A percentile compares a stretch with the other conserved stretches of the same genome.
phyloP scores from a whole-genome alignment of 148 eudicot species.

The Rhododendron ovatum region DNA sequence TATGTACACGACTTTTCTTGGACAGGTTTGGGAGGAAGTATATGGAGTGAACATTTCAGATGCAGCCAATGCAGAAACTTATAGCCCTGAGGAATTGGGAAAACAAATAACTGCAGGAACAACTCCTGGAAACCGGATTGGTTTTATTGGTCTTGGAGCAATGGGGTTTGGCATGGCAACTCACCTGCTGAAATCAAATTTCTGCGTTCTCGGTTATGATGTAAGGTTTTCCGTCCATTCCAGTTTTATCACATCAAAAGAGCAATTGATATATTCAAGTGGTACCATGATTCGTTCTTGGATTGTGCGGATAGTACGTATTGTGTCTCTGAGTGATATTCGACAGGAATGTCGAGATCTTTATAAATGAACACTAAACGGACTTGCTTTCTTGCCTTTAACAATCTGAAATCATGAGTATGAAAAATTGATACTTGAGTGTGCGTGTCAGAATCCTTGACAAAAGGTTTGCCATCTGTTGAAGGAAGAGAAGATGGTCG shows the following conservation, averaged over 20 bases:
- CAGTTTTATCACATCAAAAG: background rate
- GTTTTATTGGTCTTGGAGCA: constrained; percentile 97
- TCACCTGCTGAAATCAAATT: constrained; percentile 76
- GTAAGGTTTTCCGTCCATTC: constrained; percentile 30
- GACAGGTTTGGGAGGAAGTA: constrained; percentile 74
- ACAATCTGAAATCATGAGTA: background rate
- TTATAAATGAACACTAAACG: background rate
- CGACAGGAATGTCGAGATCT: background rate
- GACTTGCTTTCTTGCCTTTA: background rate
- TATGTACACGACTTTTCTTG: constrained; percentile 14
- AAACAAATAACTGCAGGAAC: constrained; percentile 36
- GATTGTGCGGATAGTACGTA: background rate
- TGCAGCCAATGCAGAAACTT: constrained; percentile 73
- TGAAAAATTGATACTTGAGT: background rate
- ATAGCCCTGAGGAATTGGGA: constrained; percentile 75
- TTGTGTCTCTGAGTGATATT: background rate
- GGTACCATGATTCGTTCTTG: background rate
- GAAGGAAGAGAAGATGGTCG: background rate
- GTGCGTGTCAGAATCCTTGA: background rate
- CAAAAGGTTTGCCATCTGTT: background rate
- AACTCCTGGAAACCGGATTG: constrained; percentile 49
- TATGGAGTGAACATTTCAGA: constrained; percentile 60
- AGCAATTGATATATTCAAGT: background rate
- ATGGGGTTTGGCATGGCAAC: constrained; percentile 99
- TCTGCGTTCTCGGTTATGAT: constrained; percentile 73